A percentile compares a stretch with the other conserved stretches of the same genome.
These are phyloP conservation scores for Blastomyces parvus DNA, from an alignment of 2,329 filamentous ascomycete genomes.

Conservation along the genomic window DNA sequence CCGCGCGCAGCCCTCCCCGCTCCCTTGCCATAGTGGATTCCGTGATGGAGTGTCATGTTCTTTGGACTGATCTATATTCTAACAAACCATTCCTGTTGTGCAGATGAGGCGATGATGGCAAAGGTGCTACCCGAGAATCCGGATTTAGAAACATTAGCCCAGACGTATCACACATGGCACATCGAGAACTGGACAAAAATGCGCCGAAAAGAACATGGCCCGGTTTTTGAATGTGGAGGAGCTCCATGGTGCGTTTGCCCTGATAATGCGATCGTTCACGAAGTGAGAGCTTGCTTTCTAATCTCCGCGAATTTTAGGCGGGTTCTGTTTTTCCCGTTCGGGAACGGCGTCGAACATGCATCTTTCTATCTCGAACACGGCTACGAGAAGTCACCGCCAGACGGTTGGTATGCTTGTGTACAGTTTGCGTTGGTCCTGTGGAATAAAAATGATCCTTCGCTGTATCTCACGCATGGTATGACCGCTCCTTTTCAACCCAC, in stretches of 20 bases:
- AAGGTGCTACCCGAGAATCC: slow-evolving; percentile 65
- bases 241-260: slow-evolving; percentile 64
- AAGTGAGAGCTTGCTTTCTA: slow-evolving; percentile 15
- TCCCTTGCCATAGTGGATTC: background rate
- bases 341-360: slow-evolving; percentile 86
- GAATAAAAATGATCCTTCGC: slow-evolving; percentile 85
- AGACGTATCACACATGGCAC: slow-evolving; percentile 73
- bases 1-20: background rate
- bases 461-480: slow-evolving; percentile 64
- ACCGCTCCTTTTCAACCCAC: background rate
- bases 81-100: background rate
- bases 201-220: slow-evolving; percentile 74
- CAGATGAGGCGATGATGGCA: slow-evolving; percentile 78
- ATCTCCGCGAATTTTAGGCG: slow-evolving; percentile 51
- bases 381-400: slow-evolving; percentile 65
- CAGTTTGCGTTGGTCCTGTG: slow-evolving; percentile 91
- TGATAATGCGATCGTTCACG: background rate
- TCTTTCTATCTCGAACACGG: slow-evolving; percentile 97
- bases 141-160: slow-evolving; percentile 70
- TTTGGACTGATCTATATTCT: background rate
- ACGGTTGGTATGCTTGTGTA: slow-evolving; percentile 93
- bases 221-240: slow-evolving; percentile 74
- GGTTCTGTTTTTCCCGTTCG: slow-evolving; percentile 87
- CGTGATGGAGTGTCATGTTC: background rate
- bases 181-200: slow-evolving; percentile 73